Percentiles rank a stretch among this genome's conserved stretches.
Conservation (phyloP, 179 eudicot species). For the Drosera spatulata region DNA sequence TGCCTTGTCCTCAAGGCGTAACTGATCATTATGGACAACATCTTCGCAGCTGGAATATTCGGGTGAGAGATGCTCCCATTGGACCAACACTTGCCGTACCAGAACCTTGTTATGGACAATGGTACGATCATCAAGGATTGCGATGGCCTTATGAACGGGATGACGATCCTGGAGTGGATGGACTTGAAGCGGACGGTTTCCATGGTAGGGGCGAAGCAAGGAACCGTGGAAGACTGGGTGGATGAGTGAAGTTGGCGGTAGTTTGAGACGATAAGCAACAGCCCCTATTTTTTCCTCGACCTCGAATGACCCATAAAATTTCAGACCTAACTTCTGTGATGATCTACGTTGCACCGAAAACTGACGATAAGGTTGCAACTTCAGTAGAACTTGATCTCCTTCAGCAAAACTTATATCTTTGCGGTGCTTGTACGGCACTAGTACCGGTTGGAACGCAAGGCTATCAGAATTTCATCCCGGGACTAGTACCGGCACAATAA, state of each 20-base stretch:
- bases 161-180: too few relatives aligned
- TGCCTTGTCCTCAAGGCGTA: too few relatives aligned
- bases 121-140: too few relatives aligned
- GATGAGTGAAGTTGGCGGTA: neutral
- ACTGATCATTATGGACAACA: too few relatives aligned
- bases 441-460: neutral
- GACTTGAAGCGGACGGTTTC: too few relatives aligned
- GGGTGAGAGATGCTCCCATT: too few relatives aligned
- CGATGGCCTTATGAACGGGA: too few relatives aligned
- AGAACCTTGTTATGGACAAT: too few relatives aligned
- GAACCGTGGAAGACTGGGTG: constrained; percentile 1
- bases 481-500: neutral
- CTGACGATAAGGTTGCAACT: constrained; percentile 5
- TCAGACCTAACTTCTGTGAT: neutral
- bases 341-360: neutral
- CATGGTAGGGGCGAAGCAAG: too few relatives aligned
- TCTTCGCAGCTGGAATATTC: too few relatives aligned
- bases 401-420: neutral
- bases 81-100: too few relatives aligned
- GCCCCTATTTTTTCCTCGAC: neutral
- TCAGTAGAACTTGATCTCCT: neutral
- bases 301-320: neutral
- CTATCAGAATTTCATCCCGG: too few relatives aligned
- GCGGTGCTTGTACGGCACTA: neutral
- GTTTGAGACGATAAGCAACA: neutral